A percentile compares a stretch with the other conserved stretches of the same genome.
phyloP scores from a whole-genome alignment of 1,284 basidiomycete genomes.

The Leccinum fuscescens region DNA sequence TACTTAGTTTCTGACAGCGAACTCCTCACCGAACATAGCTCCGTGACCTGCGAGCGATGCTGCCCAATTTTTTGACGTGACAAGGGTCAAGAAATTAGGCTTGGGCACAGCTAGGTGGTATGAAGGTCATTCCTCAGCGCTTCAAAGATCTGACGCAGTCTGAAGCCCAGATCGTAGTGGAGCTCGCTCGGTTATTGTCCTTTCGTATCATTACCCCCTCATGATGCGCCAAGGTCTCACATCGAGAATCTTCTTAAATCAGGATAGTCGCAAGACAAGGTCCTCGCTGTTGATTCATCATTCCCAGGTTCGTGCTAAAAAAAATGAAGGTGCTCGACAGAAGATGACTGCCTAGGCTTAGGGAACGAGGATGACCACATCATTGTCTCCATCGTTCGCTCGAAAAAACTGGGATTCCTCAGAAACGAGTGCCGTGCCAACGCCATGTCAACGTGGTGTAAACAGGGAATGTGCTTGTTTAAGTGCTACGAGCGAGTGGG shows the following conservation, averaged over 20 bases:
- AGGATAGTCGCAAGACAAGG: constrained; percentile 51
- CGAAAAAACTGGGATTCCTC: constrained; percentile 48
- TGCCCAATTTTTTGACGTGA: constrained; percentile 29
- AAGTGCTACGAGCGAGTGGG: background rate
- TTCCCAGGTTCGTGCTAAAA: constrained; percentile 41
- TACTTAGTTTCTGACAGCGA: constrained; percentile 31
- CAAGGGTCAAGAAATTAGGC: constrained; percentile 22
- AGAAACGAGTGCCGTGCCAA: constrained; percentile 26
- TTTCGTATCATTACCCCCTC: constrained; percentile 41
- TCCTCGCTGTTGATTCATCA: constrained; percentile 58
- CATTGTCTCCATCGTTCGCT: constrained; percentile 59
- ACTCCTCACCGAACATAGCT: constrained; percentile 25
- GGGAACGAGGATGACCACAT: constrained; percentile 48
- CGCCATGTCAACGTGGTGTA: too few species aligned
- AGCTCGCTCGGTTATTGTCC: constrained; percentile 22
- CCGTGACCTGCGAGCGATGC: constrained; percentile 12
- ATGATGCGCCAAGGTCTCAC: constrained; percentile 57
- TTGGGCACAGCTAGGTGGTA: constrained; percentile 30
- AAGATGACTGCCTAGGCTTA: constrained; percentile 19
- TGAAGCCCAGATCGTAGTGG: constrained; percentile 27
- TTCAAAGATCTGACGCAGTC: background rate
- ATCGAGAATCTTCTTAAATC: constrained; percentile 50
- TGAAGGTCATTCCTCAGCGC: background rate
- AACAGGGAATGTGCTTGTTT: too few species aligned
- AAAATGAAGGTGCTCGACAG: constrained; percentile 18